Conservation (phyloP, 805 yeast genomes). For the Pichia nanzhaoensis region DNA sequence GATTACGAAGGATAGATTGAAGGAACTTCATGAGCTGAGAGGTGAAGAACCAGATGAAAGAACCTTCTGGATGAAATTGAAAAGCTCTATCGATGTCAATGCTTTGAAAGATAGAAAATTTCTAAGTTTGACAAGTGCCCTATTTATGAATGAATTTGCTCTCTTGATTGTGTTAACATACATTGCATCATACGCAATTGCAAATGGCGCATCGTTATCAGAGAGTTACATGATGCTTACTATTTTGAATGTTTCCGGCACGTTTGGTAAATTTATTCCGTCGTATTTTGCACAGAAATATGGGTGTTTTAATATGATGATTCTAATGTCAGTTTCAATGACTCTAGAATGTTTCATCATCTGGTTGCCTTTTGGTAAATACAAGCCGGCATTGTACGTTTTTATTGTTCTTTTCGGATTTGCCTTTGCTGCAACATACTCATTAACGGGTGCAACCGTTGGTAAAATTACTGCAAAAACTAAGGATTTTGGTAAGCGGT, state of each 20-base stretch:
- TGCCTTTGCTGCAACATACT: constrained; percentile 50
- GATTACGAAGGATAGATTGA: constrained; percentile 37
- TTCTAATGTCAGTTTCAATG: constrained; percentile 41
- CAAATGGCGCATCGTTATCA: constrained; percentile 38
- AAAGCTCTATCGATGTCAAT: constrained; percentile 33
- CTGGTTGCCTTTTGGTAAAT: constrained; percentile 60
- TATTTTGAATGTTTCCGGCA: constrained; percentile 39
- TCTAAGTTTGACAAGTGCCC: constrained; percentile 33
- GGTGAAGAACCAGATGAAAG: constrained; percentile 19
- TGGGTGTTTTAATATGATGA: constrained; percentile 50
- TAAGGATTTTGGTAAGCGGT: constrained; percentile 58
- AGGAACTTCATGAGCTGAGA: constrained; percentile 18
- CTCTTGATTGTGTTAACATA: constrained; percentile 43
- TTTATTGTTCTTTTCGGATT: constrained; percentile 52
- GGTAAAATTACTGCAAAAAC: constrained; percentile 47
- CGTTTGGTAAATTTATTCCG: constrained; percentile 31
- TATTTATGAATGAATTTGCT: constrained; percentile 41
- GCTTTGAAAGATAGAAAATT: constrained; percentile 38
- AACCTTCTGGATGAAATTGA: constrained; percentile 15
- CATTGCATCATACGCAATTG: constrained; percentile 46
- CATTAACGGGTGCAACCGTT: constrained; percentile 59
- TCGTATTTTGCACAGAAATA: constrained; percentile 30
- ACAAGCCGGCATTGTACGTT: constrained; percentile 37
- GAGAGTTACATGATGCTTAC: constrained; percentile 43
- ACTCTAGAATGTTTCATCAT: constrained; percentile 41